Evolutionary conservation across 2,329 filamentous ascomycete genomes (phyloP), one percentile per base, ranked within the genome.

Genomic region (Cladosporium sp.): DNA sequence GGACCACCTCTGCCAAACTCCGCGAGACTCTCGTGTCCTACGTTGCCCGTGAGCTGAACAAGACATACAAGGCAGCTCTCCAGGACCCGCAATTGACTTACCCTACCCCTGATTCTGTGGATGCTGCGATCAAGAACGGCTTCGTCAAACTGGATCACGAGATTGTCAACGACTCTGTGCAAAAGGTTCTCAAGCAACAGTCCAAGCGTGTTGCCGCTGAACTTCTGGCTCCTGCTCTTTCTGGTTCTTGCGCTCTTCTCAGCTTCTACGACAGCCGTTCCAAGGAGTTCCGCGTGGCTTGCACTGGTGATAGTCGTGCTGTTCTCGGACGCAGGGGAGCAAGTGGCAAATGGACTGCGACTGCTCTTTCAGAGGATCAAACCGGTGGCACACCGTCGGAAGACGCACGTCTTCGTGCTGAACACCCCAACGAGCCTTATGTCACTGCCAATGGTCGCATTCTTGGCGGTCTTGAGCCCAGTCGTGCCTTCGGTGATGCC

Each of bases 1-100:
- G 95, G 95, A 97, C 95, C 5, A 99, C 95, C 7, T 98, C 95
- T 46, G 95, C 95, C 23, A 98, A 97, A 76, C 83, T 99, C 66
- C 91, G 95, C 65, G 93, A 99, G 78, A 90, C 91, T 16, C 85
- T 99, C 64, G 97, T 99, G 71, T 92, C 86, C 69, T 97, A 91
- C 74, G 95, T 99, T 56, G 94, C 93, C 30, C 88, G 93, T 62
- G 95, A 99, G 79, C 85, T 99, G 51, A 97, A 97, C 78, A 84
- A 87, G 13, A 97, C 94, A 1, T 98, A 97, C 83, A 93, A 93
- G 75, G 85, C 90, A 23, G 88, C 90, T 5, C 79, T 86, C 21
- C 77, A 83, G 46, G 83, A 88, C 70, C 81, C 84, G 23, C 84
- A 79, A 13, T 79, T 86, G 36, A 81, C 83, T n/a, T 78, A 86